Conservation (phyloP, 768 basidiomycete genomes). For the Pulveroboletus sp. region DNA sequence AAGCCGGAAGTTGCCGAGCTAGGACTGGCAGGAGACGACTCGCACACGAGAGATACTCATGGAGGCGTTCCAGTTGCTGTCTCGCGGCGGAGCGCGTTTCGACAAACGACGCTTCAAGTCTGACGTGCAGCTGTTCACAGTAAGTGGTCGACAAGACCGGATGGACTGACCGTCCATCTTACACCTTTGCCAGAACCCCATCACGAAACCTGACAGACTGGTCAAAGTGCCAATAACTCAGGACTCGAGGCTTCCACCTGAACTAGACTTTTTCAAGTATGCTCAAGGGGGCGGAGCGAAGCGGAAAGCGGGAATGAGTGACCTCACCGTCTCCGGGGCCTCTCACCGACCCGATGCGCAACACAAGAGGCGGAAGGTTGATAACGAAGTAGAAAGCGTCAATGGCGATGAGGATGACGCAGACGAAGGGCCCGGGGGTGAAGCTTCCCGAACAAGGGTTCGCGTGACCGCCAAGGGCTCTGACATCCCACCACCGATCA, state of each 20-base stretch:
- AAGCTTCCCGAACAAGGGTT: constrained; percentile 39
- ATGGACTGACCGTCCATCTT: not conserved
- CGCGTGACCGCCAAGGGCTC: constrained; percentile 73
- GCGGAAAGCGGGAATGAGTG: constrained; percentile 38
- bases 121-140: constrained; percentile 70
- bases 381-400: constrained; percentile 20
- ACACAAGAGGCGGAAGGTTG: constrained; percentile 29
- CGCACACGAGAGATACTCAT: constrained; percentile 31
- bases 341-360: constrained; percentile 7
- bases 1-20: constrained; percentile 14
- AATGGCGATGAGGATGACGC: constrained; percentile 21
- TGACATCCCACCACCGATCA: constrained; percentile 55
- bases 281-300: constrained; percentile 53
- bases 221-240: constrained; percentile 20
- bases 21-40: too few species aligned
- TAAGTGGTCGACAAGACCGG: constrained; percentile 25
- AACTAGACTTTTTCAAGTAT: constrained; percentile 92
- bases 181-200: constrained; percentile 22
- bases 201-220: constrained; percentile 18
- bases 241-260: constrained; percentile 60
- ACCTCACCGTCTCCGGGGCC: constrained; percentile 11
- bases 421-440: constrained; percentile 21
- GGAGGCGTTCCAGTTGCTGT: constrained; percentile 89
- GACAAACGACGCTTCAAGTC: constrained; percentile 68
- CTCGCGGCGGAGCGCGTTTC: constrained; percentile 79